Evolutionary conservation across 2,329 filamentous ascomycete species (phyloP), one percentile per base, ranked within the genome.

Genomic region (Blumeriella jaapii): DNA sequence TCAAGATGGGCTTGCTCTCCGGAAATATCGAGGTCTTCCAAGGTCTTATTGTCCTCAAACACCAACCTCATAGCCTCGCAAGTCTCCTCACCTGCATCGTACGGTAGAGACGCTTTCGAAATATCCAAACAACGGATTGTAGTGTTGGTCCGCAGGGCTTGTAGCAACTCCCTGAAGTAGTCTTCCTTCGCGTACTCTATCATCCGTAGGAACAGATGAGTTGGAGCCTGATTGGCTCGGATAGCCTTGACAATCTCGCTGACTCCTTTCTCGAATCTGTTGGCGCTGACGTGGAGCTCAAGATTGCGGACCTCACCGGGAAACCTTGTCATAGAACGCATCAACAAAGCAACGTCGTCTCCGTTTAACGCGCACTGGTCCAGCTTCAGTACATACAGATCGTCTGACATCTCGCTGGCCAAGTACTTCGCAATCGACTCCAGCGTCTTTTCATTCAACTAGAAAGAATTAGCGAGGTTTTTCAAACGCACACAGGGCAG

Each of bases 1-100:
- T 82, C 78, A n/a, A 83, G 56, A 47, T 79, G 71, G 5, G 78
- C 78, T 45, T 78, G 74, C 48, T 82, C 78, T 6, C 78, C 78
- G 16, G 77, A 81, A 28, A 83, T 76, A 52, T 82, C 74, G 9
- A 83, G 59, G 52, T 75, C 74, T 46, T 76, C 65, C 2, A 83
- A 59, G 1, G 71, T 74, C n/a, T 64, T 63, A 41, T 83, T 83
- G 34, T 78, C 68, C 20, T 74, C 70, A 47, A 83, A 78, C 58
- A 83, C 68, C 31, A 64, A 55, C 42, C 74, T 69, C 36, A 83
- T 55, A 10, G 72, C 68, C 40, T 69, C 67, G 48, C 75, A 81
- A 0, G 78, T 82, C 38, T 79, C 74, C 7, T 71, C 68, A 6
- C 72, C 70, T 3, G 78, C 78, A 51, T 82, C 78, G 35, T 74